Conservation (phyloP, 345 rosid species). For the Eucalyptus regnans region DNA sequence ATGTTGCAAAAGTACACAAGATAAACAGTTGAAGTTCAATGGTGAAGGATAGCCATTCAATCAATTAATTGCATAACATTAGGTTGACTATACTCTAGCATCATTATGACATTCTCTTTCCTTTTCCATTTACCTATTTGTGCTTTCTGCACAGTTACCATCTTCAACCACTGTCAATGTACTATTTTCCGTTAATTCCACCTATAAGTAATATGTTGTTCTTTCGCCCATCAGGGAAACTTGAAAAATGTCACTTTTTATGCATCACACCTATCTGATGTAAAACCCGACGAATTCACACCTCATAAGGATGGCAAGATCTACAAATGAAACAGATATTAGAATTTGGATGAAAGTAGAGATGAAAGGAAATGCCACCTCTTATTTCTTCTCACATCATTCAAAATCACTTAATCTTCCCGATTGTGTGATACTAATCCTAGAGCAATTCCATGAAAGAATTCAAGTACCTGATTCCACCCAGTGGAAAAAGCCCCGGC, state of each 20-base stretch:
- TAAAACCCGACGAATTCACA: not conserved
- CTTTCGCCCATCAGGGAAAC: not conserved
- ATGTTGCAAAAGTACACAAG: not conserved
- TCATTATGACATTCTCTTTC: not conserved
- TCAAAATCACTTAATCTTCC: not conserved
- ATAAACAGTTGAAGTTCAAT: not conserved
- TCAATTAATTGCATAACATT: not conserved
- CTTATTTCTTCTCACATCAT: not conserved
- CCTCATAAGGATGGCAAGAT: not conserved
- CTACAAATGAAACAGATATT: not conserved
- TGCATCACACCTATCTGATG: not conserved
- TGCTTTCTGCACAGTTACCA: not conserved
- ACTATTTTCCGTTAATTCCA: not conserved
- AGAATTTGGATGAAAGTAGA: not conserved
- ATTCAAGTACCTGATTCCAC: not conserved
- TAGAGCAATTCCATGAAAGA: not conserved
- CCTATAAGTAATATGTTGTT: not conserved
- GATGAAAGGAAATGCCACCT: not conserved
- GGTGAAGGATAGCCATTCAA: not conserved
- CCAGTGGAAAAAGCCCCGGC: not conserved
- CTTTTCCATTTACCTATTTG: not conserved
- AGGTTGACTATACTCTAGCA: not conserved
- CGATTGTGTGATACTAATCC: not conserved
- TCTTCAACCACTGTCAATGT: not conserved
- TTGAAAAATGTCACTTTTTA: not conserved